A percentile compares a stretch with the other conserved stretches of the same genome.
These are phyloP conservation scores for Diatrype stigma DNA, from an alignment of 2,329 filamentous ascomycete species.

Conservation along the genomic window DNA sequence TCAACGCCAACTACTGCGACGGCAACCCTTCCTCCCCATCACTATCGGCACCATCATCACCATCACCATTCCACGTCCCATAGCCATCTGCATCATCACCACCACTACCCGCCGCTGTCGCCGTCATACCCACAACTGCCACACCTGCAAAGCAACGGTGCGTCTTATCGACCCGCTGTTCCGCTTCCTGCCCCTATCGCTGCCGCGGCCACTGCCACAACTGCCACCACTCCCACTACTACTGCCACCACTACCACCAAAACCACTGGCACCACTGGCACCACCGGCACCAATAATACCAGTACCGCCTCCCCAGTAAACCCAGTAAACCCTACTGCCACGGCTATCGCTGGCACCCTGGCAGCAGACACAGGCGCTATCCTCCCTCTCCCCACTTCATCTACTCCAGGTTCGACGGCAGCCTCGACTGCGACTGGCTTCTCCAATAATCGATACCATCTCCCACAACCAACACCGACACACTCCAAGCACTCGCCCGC, in stretches of 20 bases:
- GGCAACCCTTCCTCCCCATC: slow-evolving; percentile 66
- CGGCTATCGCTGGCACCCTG: slow-evolving; percentile 26
- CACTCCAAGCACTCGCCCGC: slow-evolving; percentile 8
- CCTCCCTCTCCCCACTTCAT: slow-evolving; percentile 30
- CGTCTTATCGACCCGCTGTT: slow-evolving; percentile 39
- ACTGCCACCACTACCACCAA: slow-evolving; percentile 2
- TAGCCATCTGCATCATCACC: slow-evolving; percentile 47
- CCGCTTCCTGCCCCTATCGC: not conserved
- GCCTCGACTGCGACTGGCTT: slow-evolving; percentile 27
- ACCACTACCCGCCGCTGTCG: slow-evolving; percentile 25
- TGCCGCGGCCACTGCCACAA: slow-evolving; percentile 5
- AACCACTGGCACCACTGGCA: not conserved
- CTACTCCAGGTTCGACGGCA: slow-evolving; percentile 24
- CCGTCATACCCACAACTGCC: not conserved
- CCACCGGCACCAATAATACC: not conserved
- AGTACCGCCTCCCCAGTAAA: too few relatives aligned
- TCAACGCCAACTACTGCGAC: slow-evolving; percentile 78
- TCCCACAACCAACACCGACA: slow-evolving; percentile 16
- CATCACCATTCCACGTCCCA: slow-evolving; percentile 53
- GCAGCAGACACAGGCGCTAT: slow-evolving; percentile 9
- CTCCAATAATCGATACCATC: slow-evolving; percentile 16
- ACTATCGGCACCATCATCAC: slow-evolving; percentile 54
- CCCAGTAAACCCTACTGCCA: too few relatives aligned
- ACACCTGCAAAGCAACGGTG: slow-evolving; percentile 17
- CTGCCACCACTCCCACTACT: not conserved